Evolutionary conservation across 2,329 filamentous ascomycete genomes (phyloP).

Genomic region (Cladobotryum protrusum): DNA sequence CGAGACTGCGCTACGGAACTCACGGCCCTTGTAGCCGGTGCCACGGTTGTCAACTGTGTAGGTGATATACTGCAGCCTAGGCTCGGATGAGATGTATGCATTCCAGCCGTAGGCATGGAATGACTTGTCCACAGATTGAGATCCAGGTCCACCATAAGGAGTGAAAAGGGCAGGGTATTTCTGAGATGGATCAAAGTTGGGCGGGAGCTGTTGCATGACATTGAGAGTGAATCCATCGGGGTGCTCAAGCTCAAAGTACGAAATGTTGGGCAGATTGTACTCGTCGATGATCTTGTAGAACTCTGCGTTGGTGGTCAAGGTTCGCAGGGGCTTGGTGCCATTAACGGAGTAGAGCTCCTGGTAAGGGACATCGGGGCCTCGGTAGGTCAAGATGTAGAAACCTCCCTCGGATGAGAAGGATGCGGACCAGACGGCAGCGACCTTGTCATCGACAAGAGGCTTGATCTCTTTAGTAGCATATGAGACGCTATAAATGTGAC

Average conservation of each 20-base stretch:
- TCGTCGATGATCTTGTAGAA: conserved; percentile 49
- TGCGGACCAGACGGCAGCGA: conserved; percentile 54
- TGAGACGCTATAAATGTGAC: conserved; percentile 61
- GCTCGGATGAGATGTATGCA: conserved; percentile 59
- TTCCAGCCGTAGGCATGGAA: conserved; percentile 53
- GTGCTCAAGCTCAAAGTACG: conserved; percentile 56
- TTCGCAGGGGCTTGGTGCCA: conserved; percentile 46
- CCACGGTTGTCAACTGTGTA: conserved; percentile 64
- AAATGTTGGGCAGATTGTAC: conserved; percentile 59
- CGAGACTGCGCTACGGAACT: conserved; percentile 53
- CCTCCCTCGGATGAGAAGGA: conserved; percentile 57
- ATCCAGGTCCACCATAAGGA: conserved; percentile 61
- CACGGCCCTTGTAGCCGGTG: conserved; percentile 57
- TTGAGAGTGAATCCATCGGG: conserved; percentile 56
- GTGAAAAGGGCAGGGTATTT: conserved; percentile 63
- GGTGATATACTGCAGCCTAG: conserved; percentile 61
- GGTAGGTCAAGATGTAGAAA: conserved; percentile 61
- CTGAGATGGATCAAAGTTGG: conserved; percentile 55
- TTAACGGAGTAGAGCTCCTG: conserved; percentile 59
- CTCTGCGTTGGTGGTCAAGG: conserved; percentile 53
- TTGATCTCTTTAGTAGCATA: conserved; percentile 48
- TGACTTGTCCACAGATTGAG: conserved; percentile 53
- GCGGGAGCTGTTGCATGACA: conserved; percentile 58
- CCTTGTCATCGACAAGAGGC: conserved; percentile 54
- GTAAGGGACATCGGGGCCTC: conserved; percentile 61